Evolutionary conservation across 2,329 filamentous ascomycete species (phyloP), one percentile per base, ranked within the genome.

Genomic region (Xylaria multiplex): DNA sequence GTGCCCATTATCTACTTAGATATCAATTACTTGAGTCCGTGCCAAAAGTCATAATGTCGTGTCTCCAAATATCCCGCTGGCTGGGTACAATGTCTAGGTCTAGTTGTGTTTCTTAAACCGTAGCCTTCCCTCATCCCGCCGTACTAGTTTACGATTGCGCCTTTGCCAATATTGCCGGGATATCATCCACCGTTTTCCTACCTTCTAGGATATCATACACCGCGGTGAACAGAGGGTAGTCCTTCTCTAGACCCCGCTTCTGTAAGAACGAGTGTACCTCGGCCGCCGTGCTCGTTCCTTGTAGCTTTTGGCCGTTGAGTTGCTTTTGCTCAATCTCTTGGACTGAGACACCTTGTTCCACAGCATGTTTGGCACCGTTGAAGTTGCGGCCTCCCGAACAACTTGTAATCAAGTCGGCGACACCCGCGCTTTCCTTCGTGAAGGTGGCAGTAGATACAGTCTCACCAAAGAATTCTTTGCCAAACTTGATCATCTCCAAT

Each of bases 221-320:
- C 0, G 93, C 93, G 8, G 93, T 97, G 78, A 99, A 96, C 6
- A 99, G 83, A 22, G 96, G 96, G 78, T 97, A 99, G 58, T 97
- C 91, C 37, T 88, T 83, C 81, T 96, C 93, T 70, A 90, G 81
- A 0, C 91, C 91, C 71, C 91, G 86, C 56, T 88, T 88, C 82
- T 91, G 92, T 75, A 99, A 81, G 80, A 98, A 98, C 56, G 85
- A 89, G 81, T 97, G 92, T 48, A 99, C 94, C 79, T 99, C 96
- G 69, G 90, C 88, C 8, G 96, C 94, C 2, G 96, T 99, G 72
- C 90, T 90, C 0, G 93, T 98, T 43, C 96, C 96, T 82, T 99
- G 96, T n/a, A 99, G 84, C 83, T 96, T 97, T 84, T 99, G 96
- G 14, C 96, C 96, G 77, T 99, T 98, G 68, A 99, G 85, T 78